Evolutionary conservation across 306 rosid species (phyloP), one percentile per base, ranked within the genome.

Genomic region (Begonia masoniana): DNA sequence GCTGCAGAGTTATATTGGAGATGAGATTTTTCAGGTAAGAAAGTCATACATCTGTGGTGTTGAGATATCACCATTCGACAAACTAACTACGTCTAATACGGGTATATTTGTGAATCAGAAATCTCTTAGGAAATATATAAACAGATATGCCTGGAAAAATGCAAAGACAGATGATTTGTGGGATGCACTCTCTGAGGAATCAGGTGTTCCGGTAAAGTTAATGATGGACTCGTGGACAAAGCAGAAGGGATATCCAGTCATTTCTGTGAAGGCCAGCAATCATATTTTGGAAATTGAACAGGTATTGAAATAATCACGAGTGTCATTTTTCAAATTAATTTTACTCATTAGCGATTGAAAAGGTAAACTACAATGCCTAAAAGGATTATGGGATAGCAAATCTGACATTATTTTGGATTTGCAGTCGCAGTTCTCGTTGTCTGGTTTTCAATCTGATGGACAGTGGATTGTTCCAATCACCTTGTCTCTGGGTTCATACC

Each of bases 211-310:
- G 17, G 68, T 78, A 47, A 62, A 73, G 60, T 47, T 60, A 53
- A 69, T 76, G 76, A 79, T 82, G 86, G 62, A 69, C 63, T 62
- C 17, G 36, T 82, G 92, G 86, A 82, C 81, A 64, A 82, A 74
- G 71, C 17, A 72, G 51, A 68, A 72, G 51, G 86, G 92, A 76
- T 79, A 78, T 68, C 92, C 92, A 41, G 70, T 79, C 48, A 63
- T 82, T 43, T 63, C 60, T 52, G 86, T 82, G 45, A 61, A 56
- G 65, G 26, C 64, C 42, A 71, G 59, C 14, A 78, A 62, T 46
- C 45, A 52, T 47, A 54, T 60, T 52, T 58, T 78, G 75, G 70
- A 76, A 47, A 52, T 82, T 54, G 70, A 82, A 72, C 81, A 78
- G 91, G 85, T 82, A 59, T 17, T 23, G n/a, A 43, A 19, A 57